phyloP scores from a whole-genome alignment of 2,329 filamentous ascomycete genomes.

The Pseudocercospora pini-densiflorae region DNA sequence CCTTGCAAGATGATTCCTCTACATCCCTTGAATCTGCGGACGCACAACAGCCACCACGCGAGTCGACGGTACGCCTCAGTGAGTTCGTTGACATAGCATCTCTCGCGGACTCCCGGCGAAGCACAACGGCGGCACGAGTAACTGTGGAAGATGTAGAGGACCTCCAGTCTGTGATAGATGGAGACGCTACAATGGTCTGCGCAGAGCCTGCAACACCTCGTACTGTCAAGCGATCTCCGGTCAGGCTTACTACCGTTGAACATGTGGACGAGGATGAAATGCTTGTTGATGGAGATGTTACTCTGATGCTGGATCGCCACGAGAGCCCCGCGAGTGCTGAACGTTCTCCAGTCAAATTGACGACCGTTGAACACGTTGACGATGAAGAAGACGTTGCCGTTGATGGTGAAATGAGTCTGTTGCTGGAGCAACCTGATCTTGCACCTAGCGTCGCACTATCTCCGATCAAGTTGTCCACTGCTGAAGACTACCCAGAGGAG shows the following conservation, averaged over 20 bases:
- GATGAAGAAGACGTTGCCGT: conserved; percentile 10
- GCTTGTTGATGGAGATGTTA: conserved; percentile 16
- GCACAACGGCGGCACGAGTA: neutral
- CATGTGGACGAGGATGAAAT: conserved; percentile 13
- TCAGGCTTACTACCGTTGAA: conserved; percentile 12
- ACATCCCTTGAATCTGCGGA: neutral
- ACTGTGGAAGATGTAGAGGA: conserved; percentile 16
- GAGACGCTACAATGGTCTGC: conserved; percentile 37
- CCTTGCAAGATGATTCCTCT: neutral
- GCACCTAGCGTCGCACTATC: conserved; percentile 2
- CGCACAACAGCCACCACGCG: neutral
- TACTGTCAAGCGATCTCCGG: conserved; percentile 9
- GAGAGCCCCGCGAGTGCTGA: neutral
- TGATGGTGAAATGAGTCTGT: conserved; percentile 20
- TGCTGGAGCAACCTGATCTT: conserved; percentile 7
- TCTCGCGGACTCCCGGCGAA: conserved; percentile 22
- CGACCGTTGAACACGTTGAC: conserved; percentile 12
- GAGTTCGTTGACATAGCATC: conserved; percentile 38
- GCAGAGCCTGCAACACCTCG: conserved; percentile 12
- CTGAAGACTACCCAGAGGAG: conserved; percentile 17
- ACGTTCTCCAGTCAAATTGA: conserved; percentile 16
- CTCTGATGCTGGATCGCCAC: conserved; percentile 6
- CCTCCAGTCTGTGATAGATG: neutral
- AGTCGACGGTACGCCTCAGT: conserved; percentile 35
- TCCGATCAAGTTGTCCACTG: conserved; percentile 10